Base-by-base conservation (phyloP, 2,329 filamentous ascomycete species). In the Chrysoporthe austroafricana region DNA sequence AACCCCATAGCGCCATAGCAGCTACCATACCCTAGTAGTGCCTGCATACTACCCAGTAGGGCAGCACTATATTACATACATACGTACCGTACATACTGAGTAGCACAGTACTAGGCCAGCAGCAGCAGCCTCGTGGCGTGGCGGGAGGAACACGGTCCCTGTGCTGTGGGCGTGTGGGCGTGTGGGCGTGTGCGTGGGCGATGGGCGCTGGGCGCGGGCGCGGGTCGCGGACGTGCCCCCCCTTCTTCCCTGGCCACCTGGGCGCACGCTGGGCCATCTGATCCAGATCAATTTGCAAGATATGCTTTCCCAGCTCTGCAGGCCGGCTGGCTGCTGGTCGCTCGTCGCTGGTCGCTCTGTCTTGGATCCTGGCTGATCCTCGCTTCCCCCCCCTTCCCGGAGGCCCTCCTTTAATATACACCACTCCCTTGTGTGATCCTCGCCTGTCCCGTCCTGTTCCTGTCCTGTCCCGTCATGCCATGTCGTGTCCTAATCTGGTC, bases 201-300 rank as follows among this genome's bases (percentile, higher is more conserved):
- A 26, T 26, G 26, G 26, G 26, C 26, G 26, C 26, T 26, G 26
- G 26, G 26, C 26, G 26, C 26, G 26, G 26, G 26, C 26, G 26
- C 26, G 26, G 26, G 26, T 26, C 26, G 26, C 26, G 26, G 26
- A 26, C 26, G 26, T 26, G 26, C 2, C 26, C 26, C 26, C 26
- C 26, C 26, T 26, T 26, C 26, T 26, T 26, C 50, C 50, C 50
- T 34, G 50, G 32, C 48, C 48, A 14, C 26, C 26, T 54, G 7
- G 11, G 21, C 5, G 36, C 36, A 39, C 36, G 9, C 5, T 39
- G 9, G 36, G 26, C 48, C 48, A 21, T 50, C 21, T 54, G 50
- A 54, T 54, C 50, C 50, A 32, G 21, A 54, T 21, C 50, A 54
- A 54, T 54, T 54, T 54, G 21, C 50, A 54, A 32, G 50, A 54